A percentile compares a stretch with the other conserved stretches of the same genome.
Evolutionary conservation across 768 basidiomycete genomes (phyloP).

Genomic region (Tulasnella sp.): DNA sequence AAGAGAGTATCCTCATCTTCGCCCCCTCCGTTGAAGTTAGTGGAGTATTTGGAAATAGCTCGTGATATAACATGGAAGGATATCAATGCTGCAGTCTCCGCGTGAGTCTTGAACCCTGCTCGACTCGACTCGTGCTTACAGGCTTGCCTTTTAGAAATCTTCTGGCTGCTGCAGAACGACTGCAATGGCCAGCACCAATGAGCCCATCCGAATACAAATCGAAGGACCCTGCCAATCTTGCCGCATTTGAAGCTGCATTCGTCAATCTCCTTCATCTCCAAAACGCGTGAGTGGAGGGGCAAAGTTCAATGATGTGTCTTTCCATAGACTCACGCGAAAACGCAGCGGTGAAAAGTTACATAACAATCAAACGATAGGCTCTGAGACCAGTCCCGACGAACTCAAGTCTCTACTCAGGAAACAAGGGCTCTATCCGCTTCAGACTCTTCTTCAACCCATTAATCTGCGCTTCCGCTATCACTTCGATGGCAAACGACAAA

Average conservation of each 20-base stretch:
- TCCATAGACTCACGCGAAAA: background rate
- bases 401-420: conserved; percentile 19
- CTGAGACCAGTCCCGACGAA: conserved; percentile 24
- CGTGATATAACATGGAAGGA: conserved; percentile 63
- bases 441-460: conserved; percentile 74
- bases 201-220: conserved; percentile 38
- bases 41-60: conserved; percentile 50
- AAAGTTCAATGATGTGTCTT: background rate
- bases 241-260: conserved; percentile 66
- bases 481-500: conserved; percentile 76
- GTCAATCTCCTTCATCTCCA: conserved; percentile 67
- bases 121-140: background rate
- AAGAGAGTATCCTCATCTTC: conserved; percentile 32
- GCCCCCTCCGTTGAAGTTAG: conserved; percentile 38
- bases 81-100: conserved; percentile 52
- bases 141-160: conserved; percentile 39
- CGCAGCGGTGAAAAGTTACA: conserved; percentile 45
- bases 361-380: conserved; percentile 19
- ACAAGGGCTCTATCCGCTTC: conserved; percentile 68
- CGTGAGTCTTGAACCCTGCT: conserved; percentile 34
- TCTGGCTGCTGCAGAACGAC: conserved; percentile 49
- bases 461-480: conserved; percentile 87
- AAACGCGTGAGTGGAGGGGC: conserved; percentile 45
- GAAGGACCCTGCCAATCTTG: conserved; percentile 39
- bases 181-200: conserved; percentile 78